Percentiles rank a stretch among this genome's conserved stretches.
phyloP scores from a whole-genome alignment of 495 filamentous ascomycete species.

The Xylaria grammica region DNA sequence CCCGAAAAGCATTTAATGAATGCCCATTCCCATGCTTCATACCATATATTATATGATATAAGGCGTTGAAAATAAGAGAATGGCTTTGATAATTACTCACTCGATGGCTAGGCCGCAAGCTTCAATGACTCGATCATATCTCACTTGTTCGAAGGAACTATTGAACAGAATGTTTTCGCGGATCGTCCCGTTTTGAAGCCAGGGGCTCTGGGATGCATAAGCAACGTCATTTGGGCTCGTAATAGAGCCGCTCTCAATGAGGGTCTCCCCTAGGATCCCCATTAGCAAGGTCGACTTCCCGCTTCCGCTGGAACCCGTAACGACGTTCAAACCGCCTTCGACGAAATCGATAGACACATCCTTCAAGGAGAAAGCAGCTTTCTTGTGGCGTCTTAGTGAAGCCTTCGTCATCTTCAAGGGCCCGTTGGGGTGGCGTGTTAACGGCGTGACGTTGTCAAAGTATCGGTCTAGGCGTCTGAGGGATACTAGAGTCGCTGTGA shows the following conservation, averaged over 20 bases:
- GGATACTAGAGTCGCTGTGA: slow-evolving; percentile 50
- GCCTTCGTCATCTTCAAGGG: slow-evolving; percentile 47
- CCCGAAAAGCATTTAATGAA: no score
- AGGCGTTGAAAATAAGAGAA: no score
- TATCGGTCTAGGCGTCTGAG: slow-evolving; percentile 53
- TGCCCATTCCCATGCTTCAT: no score
- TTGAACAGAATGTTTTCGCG: slow-evolving; percentile 64
- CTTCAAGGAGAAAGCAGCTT: slow-evolving; percentile 51
- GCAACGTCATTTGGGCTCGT: slow-evolving; percentile 60
- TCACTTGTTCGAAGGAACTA: slow-evolving; percentile 48
- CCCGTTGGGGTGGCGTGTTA: slow-evolving; percentile 48
- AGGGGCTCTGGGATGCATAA: slow-evolving; percentile 60
- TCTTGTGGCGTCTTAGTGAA: slow-evolving; percentile 51
- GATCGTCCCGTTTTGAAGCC: slow-evolving; percentile 62
- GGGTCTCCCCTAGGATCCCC: slow-evolving; percentile 65
- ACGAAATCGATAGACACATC: slow-evolving; percentile 56
- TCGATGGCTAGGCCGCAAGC: slow-evolving; percentile 69
- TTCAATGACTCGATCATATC: slow-evolving; percentile 64
- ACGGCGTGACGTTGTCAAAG: slow-evolving; percentile 46
- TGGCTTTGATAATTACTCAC: slow-evolving; percentile 5
- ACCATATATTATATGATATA: no score
- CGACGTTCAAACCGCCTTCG: slow-evolving; percentile 56
- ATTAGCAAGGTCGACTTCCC: slow-evolving; percentile 69
- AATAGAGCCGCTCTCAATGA: slow-evolving; percentile 46
- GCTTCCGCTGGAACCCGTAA: slow-evolving; percentile 61